phyloP scores from a whole-genome alignment of 2,329 filamentous ascomycete genomes.

The Westerdykella ornata region DNA sequence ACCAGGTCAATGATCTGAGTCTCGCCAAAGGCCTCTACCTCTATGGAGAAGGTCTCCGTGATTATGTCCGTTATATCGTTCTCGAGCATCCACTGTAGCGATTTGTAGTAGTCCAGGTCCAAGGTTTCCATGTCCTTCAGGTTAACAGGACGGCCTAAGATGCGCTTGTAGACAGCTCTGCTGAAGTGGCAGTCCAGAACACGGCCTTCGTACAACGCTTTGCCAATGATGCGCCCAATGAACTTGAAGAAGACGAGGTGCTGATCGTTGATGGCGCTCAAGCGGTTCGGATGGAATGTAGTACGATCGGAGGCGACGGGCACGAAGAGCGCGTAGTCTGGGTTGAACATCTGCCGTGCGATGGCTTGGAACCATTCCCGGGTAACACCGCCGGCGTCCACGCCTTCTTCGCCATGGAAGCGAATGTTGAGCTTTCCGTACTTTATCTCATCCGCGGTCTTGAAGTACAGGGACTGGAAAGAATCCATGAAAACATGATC shows the following conservation, averaged over 20 bases:
- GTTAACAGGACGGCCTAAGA: constrained; percentile 87
- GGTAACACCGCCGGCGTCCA: constrained; percentile 94
- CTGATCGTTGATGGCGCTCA: constrained; percentile 89
- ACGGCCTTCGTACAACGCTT: constrained; percentile 91
- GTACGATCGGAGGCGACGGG: constrained; percentile 95
- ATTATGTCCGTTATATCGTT: constrained; percentile 98
- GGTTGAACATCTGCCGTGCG: constrained; percentile 96
- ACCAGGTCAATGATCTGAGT: constrained; percentile 81
- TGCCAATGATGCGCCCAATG: constrained; percentile 95
- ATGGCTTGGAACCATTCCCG: constrained; percentile 99
- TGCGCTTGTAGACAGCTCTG: constrained; percentile 95
- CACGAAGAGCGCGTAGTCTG: constrained; percentile 92
- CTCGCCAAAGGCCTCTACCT: constrained; percentile 89
- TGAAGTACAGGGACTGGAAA: constrained; percentile 97
- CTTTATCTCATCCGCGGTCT: constrained; percentile 94
- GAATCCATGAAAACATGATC: constrained; percentile 97
- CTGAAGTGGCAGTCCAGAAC: constrained; percentile 98
- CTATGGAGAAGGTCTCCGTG: constrained; percentile 89
- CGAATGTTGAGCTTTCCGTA: constrained; percentile 97
- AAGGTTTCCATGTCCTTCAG: constrained; percentile 99
- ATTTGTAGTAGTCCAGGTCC: constrained; percentile 98
- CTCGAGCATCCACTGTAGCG: constrained; percentile 93
- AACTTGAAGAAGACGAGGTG: constrained; percentile 99
- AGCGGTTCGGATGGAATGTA: constrained; percentile 95
- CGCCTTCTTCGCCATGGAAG: constrained; percentile 94